These are phyloP conservation scores for Prunus fruticosa DNA, from an alignment of 306 rosid species.

Conservation along the genomic window DNA sequence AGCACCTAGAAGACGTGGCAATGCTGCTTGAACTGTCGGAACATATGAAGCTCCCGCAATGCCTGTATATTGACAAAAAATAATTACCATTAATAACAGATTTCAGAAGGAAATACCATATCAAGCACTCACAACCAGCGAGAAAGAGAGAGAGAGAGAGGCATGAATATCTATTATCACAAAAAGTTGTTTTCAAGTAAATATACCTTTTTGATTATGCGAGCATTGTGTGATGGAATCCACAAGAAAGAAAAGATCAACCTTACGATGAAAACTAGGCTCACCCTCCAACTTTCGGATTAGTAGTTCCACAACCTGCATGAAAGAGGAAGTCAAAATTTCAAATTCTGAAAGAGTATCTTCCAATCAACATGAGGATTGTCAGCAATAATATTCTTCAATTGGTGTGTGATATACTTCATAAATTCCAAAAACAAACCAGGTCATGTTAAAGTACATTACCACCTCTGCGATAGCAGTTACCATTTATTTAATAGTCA, in stretches of 20 bases:
- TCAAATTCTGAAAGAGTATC: constrained; percentile 18
- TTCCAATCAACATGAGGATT: neutral
- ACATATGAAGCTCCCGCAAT: constrained; percentile 97
- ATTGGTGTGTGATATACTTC: neutral
- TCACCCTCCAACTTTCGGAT: constrained; percentile 90
- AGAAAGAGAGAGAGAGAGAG: neutral
- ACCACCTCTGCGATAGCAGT: neutral
- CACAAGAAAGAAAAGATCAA: constrained; percentile 95
- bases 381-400: neutral
- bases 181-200: neutral
- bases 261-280: constrained; percentile 85
- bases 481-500: neutral
- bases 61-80: constrained; percentile 44
- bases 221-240: constrained; percentile 98
- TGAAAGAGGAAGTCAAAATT: constrained; percentile 16
- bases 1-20: constrained; percentile 97
- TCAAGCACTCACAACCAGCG: neutral
- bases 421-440: neutral
- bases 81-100: neutral
- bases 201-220: constrained; percentile 79
- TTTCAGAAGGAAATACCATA: neutral
- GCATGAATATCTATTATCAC: neutral
- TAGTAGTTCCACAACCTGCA: constrained; percentile 98
- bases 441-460: neutral
- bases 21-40: constrained; percentile 91